phyloP scores from a whole-genome alignment of 495 filamentous ascomycete genomes.

The Aspergillus wentii region DNA sequence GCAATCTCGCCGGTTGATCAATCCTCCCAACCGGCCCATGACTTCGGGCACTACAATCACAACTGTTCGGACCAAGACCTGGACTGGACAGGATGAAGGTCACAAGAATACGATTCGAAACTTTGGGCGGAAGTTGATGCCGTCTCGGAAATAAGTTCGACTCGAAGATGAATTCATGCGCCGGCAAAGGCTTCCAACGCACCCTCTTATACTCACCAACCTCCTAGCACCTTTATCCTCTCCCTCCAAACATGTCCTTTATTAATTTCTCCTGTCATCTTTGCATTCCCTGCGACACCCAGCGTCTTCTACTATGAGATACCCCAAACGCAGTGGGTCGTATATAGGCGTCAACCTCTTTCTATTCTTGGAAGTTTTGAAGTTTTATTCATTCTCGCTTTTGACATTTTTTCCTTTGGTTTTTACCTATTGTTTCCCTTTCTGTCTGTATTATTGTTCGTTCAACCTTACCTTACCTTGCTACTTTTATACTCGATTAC shows the following conservation, averaged over 20 bases:
- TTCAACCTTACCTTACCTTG: too few species aligned
- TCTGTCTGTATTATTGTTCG: not conserved
- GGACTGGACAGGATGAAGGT: conserved; percentile 32
- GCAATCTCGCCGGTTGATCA: conserved; percentile 37
- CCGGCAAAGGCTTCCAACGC: too few species aligned
- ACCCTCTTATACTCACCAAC: not conserved
- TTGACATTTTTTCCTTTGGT: not conserved
- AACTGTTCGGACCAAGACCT: conserved; percentile 20
- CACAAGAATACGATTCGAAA: conserved; percentile 37
- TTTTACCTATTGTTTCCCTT: not conserved
- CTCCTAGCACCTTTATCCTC: not conserved
- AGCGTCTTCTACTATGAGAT: conserved; percentile 4
- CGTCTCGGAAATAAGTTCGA: conserved; percentile 12
- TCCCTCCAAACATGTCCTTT: not conserved
- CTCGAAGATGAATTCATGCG: not conserved
- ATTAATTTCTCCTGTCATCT: not conserved
- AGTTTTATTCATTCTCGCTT: not conserved
- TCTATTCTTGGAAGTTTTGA: not conserved
- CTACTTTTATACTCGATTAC: too few species aligned
- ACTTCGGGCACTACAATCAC: conserved; percentile 29
- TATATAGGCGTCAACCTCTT: conserved; percentile 9
- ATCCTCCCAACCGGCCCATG: conserved; percentile 27
- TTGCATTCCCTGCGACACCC: not conserved
- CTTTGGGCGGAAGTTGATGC: conserved; percentile 37
- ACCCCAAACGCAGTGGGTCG: conserved; percentile 9